These are phyloP conservation scores for Populus nigra DNA, from an alignment of 345 rosid genomes.

Conservation along the genomic window DNA sequence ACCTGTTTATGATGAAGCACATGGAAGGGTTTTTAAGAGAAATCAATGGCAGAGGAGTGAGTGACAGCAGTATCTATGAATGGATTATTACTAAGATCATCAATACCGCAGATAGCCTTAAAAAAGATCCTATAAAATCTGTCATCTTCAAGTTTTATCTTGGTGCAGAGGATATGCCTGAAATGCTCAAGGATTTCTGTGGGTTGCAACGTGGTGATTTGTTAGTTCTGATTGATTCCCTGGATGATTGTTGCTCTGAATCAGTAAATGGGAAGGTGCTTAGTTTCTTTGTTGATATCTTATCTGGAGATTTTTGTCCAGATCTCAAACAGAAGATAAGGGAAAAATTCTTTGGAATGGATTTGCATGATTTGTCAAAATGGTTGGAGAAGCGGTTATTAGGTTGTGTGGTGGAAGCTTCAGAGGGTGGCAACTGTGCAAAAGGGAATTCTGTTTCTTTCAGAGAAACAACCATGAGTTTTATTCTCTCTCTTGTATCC, in stretches of 20 bases:
- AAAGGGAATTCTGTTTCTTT: conserved; percentile 61
- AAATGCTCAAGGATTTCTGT: conserved; percentile 44
- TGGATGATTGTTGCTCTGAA: conserved; percentile 70
- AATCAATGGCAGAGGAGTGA: conserved; percentile 45
- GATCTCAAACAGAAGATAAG: conserved; percentile 61
- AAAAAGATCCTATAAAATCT: conserved; percentile 66
- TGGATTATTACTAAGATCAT: conserved; percentile 65
- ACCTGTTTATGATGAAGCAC: conserved; percentile 68
- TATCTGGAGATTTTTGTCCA: conserved; percentile 59
- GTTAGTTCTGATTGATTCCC: conserved; percentile 64
- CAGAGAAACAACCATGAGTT: conserved; percentile 81
- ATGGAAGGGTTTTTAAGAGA: conserved; percentile 72
- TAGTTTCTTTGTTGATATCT: conserved; percentile 71
- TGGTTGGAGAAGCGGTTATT: conserved; percentile 90
- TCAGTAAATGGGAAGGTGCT: conserved; percentile 73
- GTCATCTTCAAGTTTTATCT: conserved; percentile 56
- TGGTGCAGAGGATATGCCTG: conserved; percentile 50
- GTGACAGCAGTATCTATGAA: conserved; percentile 56
- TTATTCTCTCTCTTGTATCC: conserved; percentile 60
- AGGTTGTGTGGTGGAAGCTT: conserved; percentile 56
- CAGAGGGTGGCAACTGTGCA: conserved; percentile 45
- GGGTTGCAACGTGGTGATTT: conserved; percentile 60
- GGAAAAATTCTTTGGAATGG: conserved; percentile 63
- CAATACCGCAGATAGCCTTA: conserved; percentile 68
- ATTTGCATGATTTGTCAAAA: conserved; percentile 53